These are phyloP conservation scores for Leccinum pellstonianum DNA, from an alignment of 768 basidiomycete genomes.

Conservation along the genomic window DNA sequence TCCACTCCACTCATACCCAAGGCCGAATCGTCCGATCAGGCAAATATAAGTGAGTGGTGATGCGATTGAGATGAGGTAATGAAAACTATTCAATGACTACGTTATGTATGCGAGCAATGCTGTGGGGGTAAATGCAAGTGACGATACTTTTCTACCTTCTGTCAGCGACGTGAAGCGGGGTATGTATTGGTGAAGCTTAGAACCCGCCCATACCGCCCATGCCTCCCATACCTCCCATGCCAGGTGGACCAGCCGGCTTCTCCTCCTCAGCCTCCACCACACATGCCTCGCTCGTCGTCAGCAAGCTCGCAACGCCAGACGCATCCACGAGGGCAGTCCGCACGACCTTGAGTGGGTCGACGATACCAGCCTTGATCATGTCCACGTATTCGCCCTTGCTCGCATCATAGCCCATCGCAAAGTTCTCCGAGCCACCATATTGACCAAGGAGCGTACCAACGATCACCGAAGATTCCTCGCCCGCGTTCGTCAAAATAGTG, in stretches of 20 bases:
- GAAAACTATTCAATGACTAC: conserved; percentile 17
- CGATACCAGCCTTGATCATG: conserved; percentile 92
- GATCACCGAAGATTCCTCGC: conserved; percentile 91
- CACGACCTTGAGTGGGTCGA: conserved; percentile 96
- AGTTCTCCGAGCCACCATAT: conserved; percentile 74
- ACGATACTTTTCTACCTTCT: not conserved
- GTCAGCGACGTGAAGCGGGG: not conserved
- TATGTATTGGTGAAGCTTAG: conserved; percentile 22
- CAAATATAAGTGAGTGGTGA: conserved; percentile 21
- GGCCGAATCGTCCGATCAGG: no score
- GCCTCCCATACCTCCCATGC: conserved; percentile 62
- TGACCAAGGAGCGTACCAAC: conserved; percentile 78
- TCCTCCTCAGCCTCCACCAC: conserved; percentile 91
- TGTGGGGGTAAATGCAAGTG: conserved; percentile 7
- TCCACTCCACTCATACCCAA: no score
- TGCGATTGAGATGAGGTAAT: conserved; percentile 17
- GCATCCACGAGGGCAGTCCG: conserved; percentile 86
- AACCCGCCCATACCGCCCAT: conserved; percentile 49
- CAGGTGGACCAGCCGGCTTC: conserved; percentile 52
- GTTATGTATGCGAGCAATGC: conserved; percentile 17
- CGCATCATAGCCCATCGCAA: conserved; percentile 88
- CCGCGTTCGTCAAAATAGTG: conserved; percentile 90
- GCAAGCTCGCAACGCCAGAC: conserved; percentile 83
- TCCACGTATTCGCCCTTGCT: conserved; percentile 90
- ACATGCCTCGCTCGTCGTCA: conserved; percentile 91